Conservation (phyloP, 306 rosid species). For the Psophocarpus tetragonolobus region DNA sequence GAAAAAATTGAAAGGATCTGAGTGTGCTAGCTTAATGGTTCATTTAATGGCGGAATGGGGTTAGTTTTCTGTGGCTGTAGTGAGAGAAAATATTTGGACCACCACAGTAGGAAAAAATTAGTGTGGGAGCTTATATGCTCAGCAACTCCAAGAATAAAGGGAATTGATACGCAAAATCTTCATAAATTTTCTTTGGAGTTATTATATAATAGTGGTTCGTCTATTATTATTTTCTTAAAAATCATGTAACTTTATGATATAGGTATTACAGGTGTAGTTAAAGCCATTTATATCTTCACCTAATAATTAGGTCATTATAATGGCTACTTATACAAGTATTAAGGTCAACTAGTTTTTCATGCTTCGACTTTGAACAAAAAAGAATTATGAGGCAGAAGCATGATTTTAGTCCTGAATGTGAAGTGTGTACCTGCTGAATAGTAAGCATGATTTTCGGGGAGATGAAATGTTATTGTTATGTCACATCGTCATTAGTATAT, state of each 20-base stretch:
- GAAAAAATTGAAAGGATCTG: too few relatives aligned
- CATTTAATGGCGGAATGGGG: conserved; percentile 17
- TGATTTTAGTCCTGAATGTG: neutral
- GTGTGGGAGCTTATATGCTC: neutral
- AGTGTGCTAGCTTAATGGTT: conserved; percentile 11
- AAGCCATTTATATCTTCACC: conserved; percentile 2
- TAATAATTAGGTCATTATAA: neutral
- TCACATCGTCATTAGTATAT: neutral
- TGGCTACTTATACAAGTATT: neutral
- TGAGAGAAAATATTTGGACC: conserved; percentile 20
- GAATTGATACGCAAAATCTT: neutral
- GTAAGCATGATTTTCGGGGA: neutral
- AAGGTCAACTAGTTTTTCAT: neutral
- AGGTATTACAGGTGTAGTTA: neutral
- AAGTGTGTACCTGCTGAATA: neutral
- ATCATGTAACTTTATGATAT: neutral
- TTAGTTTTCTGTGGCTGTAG: conserved; percentile 9
- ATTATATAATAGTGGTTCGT: neutral
- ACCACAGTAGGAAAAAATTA: neutral
- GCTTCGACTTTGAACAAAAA: neutral
- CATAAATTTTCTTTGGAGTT: neutral
- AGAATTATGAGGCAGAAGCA: neutral
- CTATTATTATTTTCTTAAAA: neutral
- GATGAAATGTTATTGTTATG: neutral
- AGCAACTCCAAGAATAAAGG: neutral